A percentile compares a stretch with the other conserved stretches of the same genome.
Conservation (phyloP, 306 rosid species). For the Vachellia pachyceras region DNA sequence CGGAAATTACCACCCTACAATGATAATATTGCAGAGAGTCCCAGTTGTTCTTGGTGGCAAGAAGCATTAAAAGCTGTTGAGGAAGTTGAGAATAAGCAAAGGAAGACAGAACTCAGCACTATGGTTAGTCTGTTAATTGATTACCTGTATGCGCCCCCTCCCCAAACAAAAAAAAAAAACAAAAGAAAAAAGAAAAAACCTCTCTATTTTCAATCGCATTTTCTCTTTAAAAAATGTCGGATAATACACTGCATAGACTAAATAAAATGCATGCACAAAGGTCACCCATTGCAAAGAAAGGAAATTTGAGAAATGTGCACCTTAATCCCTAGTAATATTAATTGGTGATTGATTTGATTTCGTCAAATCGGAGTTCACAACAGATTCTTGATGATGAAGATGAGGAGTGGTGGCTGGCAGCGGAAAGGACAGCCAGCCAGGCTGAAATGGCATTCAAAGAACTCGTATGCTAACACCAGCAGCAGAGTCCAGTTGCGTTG, state of each 20-base stretch:
- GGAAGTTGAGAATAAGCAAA: constrained; percentile 60
- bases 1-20: constrained; percentile 39
- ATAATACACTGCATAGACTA: neutral
- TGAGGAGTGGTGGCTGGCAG: constrained; percentile 80
- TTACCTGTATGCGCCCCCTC: neutral
- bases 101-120: constrained; percentile 40
- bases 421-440: constrained; percentile 64
- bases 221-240: neutral
- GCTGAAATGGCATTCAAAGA: constrained; percentile 44
- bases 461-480: neutral
- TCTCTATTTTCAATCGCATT: neutral
- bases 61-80: constrained; percentile 77
- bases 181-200: too few species aligned
- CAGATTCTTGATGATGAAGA: constrained; percentile 60
- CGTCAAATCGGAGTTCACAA: constrained; percentile 27
- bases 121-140: constrained; percentile 47
- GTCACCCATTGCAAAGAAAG: neutral
- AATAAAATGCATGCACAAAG: neutral
- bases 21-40: constrained; percentile 39
- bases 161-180: too few species aligned
- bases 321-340: neutral
- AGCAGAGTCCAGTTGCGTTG: neutral
- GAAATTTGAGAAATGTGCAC: neutral
- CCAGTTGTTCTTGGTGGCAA: constrained; percentile 79
- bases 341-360: neutral